Conservation (phyloP, 1,139 yeast genomes). For the Hyphopichia khmerensis region DNA sequence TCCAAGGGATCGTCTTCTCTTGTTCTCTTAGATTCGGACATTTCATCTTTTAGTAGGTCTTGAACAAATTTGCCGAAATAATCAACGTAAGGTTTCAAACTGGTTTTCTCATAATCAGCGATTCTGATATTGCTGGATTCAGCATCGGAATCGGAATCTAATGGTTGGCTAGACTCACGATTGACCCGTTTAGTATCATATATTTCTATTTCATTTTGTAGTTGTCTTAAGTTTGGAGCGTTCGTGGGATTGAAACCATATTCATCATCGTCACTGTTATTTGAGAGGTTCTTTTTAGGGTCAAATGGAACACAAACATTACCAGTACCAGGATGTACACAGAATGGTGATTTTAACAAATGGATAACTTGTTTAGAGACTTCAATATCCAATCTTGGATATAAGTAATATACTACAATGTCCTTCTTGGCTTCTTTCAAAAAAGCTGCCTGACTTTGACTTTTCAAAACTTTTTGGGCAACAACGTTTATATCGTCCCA, state of each 20-base stretch:
- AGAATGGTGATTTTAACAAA: slow-evolving; percentile 94
- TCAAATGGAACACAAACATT: slow-evolving; percentile 95
- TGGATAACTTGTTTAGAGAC: slow-evolving; percentile 90
- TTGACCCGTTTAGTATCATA: slow-evolving; percentile 36
- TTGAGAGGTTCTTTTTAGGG: slow-evolving; percentile 40
- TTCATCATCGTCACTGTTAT: slow-evolving; percentile 34
- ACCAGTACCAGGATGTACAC: slow-evolving; percentile 98
- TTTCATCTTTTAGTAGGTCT: slow-evolving; percentile 55
- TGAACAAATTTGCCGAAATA: slow-evolving; percentile 65
- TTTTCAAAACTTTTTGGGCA: slow-evolving; percentile 48
- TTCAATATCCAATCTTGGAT: slow-evolving; percentile 90
- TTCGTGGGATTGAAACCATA: slow-evolving; percentile 72
- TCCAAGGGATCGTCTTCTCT: slow-evolving; percentile 35
- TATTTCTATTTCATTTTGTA: slow-evolving; percentile 56
- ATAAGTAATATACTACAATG: slow-evolving; percentile 73
- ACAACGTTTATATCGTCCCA: slow-evolving; percentile 81
- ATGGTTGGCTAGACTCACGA: slow-evolving; percentile 25
- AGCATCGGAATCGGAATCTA: slow-evolving; percentile 22
- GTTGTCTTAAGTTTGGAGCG: slow-evolving; percentile 71
- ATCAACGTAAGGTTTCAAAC: slow-evolving; percentile 73
- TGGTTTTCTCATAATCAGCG: slow-evolving; percentile 61
- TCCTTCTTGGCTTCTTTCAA: slow-evolving; percentile 81
- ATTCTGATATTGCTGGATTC: slow-evolving; percentile 19
- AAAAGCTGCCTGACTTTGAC: slow-evolving; percentile 37
- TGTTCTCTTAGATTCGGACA: slow-evolving; percentile 46